Evolutionary conservation across 306 rosid genomes (phyloP).

Genomic region (Cucumis sativus): DNA sequence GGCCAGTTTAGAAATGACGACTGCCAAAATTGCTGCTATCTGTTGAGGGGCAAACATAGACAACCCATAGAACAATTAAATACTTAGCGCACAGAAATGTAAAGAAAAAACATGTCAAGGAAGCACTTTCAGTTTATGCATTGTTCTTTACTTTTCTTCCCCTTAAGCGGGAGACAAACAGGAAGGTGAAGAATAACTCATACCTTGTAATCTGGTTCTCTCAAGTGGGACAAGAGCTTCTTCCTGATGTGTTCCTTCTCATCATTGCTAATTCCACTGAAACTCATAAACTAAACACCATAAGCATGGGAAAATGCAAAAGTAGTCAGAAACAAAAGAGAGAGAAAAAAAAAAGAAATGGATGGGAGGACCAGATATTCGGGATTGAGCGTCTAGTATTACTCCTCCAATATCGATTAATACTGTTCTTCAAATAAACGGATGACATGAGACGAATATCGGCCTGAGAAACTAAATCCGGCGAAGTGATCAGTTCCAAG

Average conservation of each 20-base stretch:
- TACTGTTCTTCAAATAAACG: constrained; percentile 66
- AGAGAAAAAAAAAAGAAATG: constrained; percentile 7
- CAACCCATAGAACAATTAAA: not conserved
- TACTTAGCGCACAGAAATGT: constrained; percentile 14
- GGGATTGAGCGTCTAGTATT: constrained; percentile 28
- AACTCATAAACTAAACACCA: constrained; percentile 2
- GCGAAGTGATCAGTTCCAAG: constrained; percentile 76
- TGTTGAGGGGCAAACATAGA: constrained; percentile 25
- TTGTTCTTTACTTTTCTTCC: not conserved
- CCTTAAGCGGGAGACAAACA: not conserved
- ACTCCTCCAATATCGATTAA: constrained; percentile 80
- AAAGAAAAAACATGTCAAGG: constrained; percentile 2
- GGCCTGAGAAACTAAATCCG: constrained; percentile 57
- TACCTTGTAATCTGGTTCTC: constrained; percentile 86
- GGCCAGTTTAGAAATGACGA: constrained; percentile 85
- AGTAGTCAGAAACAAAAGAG: not conserved
- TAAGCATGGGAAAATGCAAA: not conserved
- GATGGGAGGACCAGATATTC: constrained; percentile 25
- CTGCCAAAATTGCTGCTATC: constrained; percentile 84
- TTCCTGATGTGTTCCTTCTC: constrained; percentile 76
- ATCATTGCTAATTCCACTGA: constrained; percentile 77
- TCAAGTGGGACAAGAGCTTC: constrained; percentile 64
- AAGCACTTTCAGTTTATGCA: not conserved
- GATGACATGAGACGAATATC: constrained; percentile 89
- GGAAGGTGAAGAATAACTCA: constrained; percentile 2